phyloP scores from a whole-genome alignment of 2,329 filamentous ascomycete species.

The Nannizzia gypsea region DNA sequence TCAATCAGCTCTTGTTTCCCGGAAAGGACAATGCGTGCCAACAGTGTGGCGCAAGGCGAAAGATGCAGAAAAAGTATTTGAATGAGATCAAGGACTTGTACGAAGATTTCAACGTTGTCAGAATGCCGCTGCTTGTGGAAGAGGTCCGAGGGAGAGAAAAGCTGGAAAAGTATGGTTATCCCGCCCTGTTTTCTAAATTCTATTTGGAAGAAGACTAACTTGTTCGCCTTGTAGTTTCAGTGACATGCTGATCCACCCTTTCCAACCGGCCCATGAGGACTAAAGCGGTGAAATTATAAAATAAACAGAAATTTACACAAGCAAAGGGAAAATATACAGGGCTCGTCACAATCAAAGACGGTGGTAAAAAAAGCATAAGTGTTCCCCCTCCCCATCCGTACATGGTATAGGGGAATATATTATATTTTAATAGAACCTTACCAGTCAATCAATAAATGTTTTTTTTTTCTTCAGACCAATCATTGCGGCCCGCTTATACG shows the following conservation, averaged over 20 bases:
- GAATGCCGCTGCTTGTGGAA: slow-evolving; percentile 92
- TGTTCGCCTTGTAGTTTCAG: slow-evolving; percentile 31
- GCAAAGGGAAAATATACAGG: not conserved
- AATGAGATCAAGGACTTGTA: slow-evolving; percentile 98
- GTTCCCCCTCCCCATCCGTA: not conserved
- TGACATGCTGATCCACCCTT: slow-evolving; percentile 40
- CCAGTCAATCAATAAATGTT: not conserved
- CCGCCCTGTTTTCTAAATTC: slow-evolving; percentile 1
- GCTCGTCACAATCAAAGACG: not conserved
- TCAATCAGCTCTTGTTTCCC: slow-evolving; percentile 94
- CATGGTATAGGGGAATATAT: not conserved
- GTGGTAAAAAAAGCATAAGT: not conserved
- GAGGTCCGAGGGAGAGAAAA: slow-evolving; percentile 93
- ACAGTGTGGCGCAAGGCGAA: slow-evolving; percentile 84
- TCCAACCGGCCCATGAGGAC: slow-evolving; percentile 33
- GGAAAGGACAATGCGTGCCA: slow-evolving; percentile 75
- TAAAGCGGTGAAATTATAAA: not conserved
- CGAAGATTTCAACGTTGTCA: slow-evolving; percentile 97
- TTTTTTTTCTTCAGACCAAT: not conserved
- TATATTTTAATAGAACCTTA: not conserved
- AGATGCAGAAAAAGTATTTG: slow-evolving; percentile 99
- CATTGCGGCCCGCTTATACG: not conserved
- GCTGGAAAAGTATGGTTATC: slow-evolving; percentile 59
- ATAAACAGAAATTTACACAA: not conserved
- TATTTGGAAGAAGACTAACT: not conserved